Conservation (phyloP, 169 alveolate genomes). For the Eimeria acervulina region DNA sequence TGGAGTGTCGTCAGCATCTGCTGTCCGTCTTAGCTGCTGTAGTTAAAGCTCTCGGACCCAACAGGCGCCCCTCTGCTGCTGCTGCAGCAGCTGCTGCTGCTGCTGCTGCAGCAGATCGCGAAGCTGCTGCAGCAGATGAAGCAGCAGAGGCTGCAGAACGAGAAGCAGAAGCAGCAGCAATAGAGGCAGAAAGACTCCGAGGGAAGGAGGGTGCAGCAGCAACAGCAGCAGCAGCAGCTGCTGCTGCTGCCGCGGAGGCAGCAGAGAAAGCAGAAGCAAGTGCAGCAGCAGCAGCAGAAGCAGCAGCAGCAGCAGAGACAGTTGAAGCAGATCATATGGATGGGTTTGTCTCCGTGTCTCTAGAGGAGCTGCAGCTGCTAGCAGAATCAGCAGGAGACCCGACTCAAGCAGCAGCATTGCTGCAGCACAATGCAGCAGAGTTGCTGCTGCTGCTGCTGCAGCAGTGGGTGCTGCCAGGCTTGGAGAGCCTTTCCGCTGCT, state of each 20-base stretch:
- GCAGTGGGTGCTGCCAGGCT: slow-evolving; percentile 54
- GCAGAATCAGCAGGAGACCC: slow-evolving; percentile 34
- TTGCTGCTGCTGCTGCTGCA: slow-evolving; percentile 74
- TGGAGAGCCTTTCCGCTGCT: neutral
- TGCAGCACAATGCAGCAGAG: slow-evolving; percentile 70
- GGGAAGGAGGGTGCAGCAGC: neutral
- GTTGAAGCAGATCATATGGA: neutral
- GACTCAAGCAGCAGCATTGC: slow-evolving; percentile 29
- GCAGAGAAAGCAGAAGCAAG: slow-evolving; percentile 9
- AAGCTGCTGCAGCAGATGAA: neutral
- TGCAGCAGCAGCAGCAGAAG: slow-evolving; percentile 28
- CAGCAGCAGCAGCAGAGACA: slow-evolving; percentile 46
- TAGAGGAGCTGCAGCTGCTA: slow-evolving; percentile 61
- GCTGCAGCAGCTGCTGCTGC: slow-evolving; percentile 48
- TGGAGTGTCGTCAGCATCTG: slow-evolving; percentile 50
- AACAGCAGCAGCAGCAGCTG: slow-evolving; percentile 26
- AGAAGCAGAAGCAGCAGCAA: slow-evolving; percentile 3
- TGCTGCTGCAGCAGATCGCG: neutral
- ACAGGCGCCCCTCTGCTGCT: slow-evolving; percentile 57
- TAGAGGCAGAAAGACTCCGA: neutral
- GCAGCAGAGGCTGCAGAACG: slow-evolving; percentile 24
- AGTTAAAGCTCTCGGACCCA: slow-evolving; percentile 21
- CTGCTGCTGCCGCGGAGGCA: slow-evolving; percentile 41
- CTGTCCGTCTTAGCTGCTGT: slow-evolving; percentile 33
- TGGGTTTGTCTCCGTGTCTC: neutral